A percentile compares a stretch with the other conserved stretches of the same genome.
phyloP scores from a whole-genome alignment of 2,329 filamentous ascomycete species.

The Ophiostoma ips region DNA sequence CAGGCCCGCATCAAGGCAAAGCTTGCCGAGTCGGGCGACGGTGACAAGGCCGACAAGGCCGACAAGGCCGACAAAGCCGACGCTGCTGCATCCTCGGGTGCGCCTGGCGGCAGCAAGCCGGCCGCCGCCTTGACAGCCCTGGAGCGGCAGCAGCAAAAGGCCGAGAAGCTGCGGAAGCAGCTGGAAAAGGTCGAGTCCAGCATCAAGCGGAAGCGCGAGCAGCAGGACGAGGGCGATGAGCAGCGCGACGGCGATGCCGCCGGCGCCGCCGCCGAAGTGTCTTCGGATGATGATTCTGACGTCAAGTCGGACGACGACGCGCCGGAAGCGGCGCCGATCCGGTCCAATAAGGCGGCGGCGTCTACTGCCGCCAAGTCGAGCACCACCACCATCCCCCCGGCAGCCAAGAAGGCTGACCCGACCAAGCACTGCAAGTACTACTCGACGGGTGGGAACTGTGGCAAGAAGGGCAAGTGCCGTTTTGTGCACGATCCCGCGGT shows the following conservation, averaged over 20 bases:
- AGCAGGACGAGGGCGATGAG: conserved; percentile 53
- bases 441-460: conserved; percentile 53
- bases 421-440: conserved; percentile 58
- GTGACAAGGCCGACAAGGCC: conserved; percentile 43
- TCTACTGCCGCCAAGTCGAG: conserved; percentile 5
- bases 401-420: conserved; percentile 44
- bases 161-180: conserved; percentile 48
- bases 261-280: neutral
- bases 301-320: conserved; percentile 30
- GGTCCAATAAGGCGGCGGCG: conserved; percentile 19
- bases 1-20: conserved; percentile 53
- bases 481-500: conserved; percentile 54
- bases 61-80: conserved; percentile 22
- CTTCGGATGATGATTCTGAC: conserved; percentile 35
- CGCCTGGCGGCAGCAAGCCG: neutral
- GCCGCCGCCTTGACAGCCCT: conserved; percentile 27
- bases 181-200: conserved; percentile 58
- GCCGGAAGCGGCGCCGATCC: conserved; percentile 44
- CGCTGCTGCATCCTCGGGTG: conserved; percentile 14
- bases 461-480: conserved; percentile 63
- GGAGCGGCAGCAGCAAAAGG: conserved; percentile 39
- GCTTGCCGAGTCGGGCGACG: conserved; percentile 27
- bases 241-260: conserved; percentile 35
- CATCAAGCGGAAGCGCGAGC: conserved; percentile 54
- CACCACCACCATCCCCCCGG: conserved; percentile 27